Evolutionary conservation across 805 yeast genomes (phyloP).

Genomic region (Starmerella stigmatis): DNA sequence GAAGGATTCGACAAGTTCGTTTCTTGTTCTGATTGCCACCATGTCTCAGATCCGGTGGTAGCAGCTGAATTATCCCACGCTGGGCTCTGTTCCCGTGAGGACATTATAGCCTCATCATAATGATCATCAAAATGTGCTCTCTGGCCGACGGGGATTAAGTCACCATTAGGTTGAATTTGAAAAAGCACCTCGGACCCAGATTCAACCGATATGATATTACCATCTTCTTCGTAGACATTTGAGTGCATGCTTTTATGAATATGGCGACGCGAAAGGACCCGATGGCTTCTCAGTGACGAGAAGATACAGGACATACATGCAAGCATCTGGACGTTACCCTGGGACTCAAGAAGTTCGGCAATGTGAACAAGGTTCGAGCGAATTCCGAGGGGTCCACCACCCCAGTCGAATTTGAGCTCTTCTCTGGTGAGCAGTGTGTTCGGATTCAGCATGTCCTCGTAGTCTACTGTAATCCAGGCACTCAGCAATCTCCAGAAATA

Average conservation of each 20-base stretch:
- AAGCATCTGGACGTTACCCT: slow-evolving; percentile 73
- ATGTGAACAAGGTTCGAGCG: slow-evolving; percentile 53
- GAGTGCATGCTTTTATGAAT: neutral
- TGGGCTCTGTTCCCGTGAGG: slow-evolving; percentile 2
- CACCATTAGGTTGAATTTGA: neutral
- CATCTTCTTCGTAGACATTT: slow-evolving; percentile 1
- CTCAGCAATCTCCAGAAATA: slow-evolving; percentile 54
- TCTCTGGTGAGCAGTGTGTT: slow-evolving; percentile 17
- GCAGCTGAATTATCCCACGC: slow-evolving; percentile 1
- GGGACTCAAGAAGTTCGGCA: slow-evolving; percentile 49
- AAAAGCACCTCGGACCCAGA: neutral
- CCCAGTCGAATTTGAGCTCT: slow-evolving; percentile 47
- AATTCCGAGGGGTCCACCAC: slow-evolving; percentile 61
- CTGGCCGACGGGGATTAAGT: neutral
- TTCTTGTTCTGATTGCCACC: slow-evolving; percentile 3
- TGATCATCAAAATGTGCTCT: neutral
- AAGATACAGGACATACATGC: slow-evolving; percentile 35
- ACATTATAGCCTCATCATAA: neutral
- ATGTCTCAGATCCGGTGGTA: neutral
- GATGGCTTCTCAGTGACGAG: slow-evolving; percentile 9
- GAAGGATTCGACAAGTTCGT: neutral
- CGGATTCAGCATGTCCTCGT: slow-evolving; percentile 3
- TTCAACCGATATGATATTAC: neutral
- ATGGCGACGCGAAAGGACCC: neutral
- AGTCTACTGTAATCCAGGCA: slow-evolving; percentile 12